These are phyloP conservation scores for Cryptosporidium felis DNA, from an alignment of 169 alveolate genomes.

Conservation along the genomic window DNA sequence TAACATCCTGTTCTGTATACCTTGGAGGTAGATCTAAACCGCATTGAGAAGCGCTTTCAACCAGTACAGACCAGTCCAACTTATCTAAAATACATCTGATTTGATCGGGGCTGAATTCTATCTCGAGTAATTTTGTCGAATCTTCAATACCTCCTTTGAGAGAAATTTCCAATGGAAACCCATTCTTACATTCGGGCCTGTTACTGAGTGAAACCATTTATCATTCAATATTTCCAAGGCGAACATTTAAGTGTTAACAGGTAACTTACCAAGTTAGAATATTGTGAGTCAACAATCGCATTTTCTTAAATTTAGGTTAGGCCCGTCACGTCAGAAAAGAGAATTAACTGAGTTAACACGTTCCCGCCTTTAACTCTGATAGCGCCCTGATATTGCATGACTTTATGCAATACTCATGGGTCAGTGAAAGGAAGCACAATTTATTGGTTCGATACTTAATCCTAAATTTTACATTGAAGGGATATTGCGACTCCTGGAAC, in stretches of 20 bases:
- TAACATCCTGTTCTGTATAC: slow-evolving; percentile 65
- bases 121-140: slow-evolving; percentile 40
- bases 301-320: not conserved
- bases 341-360: not conserved
- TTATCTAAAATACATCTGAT: slow-evolving; percentile 47
- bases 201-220: slow-evolving; percentile 12
- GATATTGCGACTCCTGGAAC: too few relatives aligned
- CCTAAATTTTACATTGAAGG: too few relatives aligned
- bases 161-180: slow-evolving; percentile 51
- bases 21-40: slow-evolving; percentile 71
- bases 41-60: slow-evolving; percentile 66
- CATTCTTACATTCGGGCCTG: slow-evolving; percentile 60
- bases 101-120: slow-evolving; percentile 68
- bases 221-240: not conserved
- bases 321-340: not conserved
- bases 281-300: slow-evolving; percentile 76
- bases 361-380: not conserved
- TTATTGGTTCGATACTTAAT: too few relatives aligned
- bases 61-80: slow-evolving; percentile 76
- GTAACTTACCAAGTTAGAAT: slow-evolving; percentile 72
- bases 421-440: too few relatives aligned
- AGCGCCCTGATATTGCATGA: slow-evolving; percentile 4
- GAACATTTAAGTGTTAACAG: not conserved
- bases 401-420: too few relatives aligned
- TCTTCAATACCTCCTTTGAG: slow-evolving; percentile 17